Evolutionary conservation across 73 alveolate genomes (phyloP).

Genomic region (Paramecium biaurelia): DNA sequence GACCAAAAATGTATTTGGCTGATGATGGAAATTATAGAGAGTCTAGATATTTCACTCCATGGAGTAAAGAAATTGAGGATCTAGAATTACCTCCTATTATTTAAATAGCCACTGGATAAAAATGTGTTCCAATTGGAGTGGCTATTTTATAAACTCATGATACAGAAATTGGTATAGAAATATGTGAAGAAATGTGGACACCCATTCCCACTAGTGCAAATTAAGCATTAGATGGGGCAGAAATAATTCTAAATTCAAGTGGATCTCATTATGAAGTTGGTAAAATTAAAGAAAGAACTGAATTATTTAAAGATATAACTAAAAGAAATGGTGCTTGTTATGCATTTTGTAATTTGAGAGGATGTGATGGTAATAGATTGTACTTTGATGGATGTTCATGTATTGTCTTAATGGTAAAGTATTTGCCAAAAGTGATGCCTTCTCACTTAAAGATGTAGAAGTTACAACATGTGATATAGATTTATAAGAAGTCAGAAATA

Average conservation of each 20-base stretch:
- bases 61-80: constrained; percentile 73
- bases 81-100: constrained; percentile 69
- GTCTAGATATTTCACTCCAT: constrained; percentile 90
- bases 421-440: constrained; percentile 73
- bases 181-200: constrained; percentile 86
- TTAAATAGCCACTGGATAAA: constrained; percentile 60
- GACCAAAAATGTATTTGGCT: constrained; percentile 90
- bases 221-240: constrained; percentile 73
- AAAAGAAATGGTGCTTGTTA: constrained; percentile 76
- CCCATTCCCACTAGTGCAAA: constrained; percentile 50
- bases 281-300: constrained; percentile 64
- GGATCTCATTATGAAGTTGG: constrained; percentile 72
- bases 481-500: constrained; percentile 78
- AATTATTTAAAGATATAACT: constrained; percentile 61
- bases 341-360: constrained; percentile 66
- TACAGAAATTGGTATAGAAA: constrained; percentile 74
- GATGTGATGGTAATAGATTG: constrained; percentile 90
- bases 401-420: constrained; percentile 85
- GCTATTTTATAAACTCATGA: constrained; percentile 71
- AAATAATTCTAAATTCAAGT: constrained; percentile 72
- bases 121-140: constrained; percentile 70
- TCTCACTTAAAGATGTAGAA: constrained; percentile 82
- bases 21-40: constrained; percentile 93
- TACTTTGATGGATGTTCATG: constrained; percentile 88
- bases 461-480: constrained; percentile 78